Evolutionary conservation across 331 rosid genomes (phyloP).

Genomic region (Cydonia oblonga): DNA sequence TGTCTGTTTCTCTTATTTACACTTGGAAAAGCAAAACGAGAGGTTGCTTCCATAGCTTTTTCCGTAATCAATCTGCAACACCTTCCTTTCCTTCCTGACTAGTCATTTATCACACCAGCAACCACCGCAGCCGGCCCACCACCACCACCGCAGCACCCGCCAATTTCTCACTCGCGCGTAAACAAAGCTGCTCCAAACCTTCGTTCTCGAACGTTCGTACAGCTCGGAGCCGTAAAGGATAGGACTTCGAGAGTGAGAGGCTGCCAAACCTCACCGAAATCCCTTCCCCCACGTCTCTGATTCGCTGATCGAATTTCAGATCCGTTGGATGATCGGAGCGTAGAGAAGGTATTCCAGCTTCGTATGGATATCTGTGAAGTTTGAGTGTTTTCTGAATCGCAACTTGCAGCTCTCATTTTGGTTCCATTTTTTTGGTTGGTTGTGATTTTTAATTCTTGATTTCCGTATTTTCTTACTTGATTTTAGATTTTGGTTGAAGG

Average conservation of each 20-base stretch:
- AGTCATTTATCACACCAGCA: neutral
- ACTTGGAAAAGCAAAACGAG: neutral
- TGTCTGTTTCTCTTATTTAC: neutral
- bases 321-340: neutral
- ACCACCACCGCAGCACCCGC: neutral
- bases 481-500: neutral
- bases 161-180: neutral
- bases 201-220: neutral
- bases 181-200: neutral
- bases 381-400: neutral
- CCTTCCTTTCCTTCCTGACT: neutral
- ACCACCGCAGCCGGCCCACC: constrained; percentile 1
- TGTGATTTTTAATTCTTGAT: neutral
- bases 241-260: neutral
- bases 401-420: neutral
- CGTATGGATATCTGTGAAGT: neutral
- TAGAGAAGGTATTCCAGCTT: neutral
- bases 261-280: neutral
- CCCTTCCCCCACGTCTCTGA: neutral
- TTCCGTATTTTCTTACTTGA: neutral
- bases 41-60: neutral
- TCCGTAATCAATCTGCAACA: neutral
- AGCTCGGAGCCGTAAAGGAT: neutral
- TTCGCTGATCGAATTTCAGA: neutral
- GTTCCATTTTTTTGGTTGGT: neutral